Conservation (phyloP, 352 stramenopile species). For the Globisporangium uncinulatum region DNA sequence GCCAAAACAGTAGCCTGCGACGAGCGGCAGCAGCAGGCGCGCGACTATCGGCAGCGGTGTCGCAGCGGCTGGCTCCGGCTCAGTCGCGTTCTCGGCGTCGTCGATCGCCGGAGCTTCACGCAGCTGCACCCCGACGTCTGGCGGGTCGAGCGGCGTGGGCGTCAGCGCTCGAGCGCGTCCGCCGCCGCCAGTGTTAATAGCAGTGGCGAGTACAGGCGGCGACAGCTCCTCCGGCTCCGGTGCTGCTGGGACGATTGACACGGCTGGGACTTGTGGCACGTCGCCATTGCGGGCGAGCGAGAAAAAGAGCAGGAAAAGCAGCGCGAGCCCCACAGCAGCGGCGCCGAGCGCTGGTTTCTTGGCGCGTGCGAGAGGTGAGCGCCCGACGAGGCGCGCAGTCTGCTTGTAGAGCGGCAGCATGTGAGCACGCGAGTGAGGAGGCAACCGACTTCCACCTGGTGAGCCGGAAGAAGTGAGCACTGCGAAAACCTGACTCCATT, state of each 20-base stretch:
- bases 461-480: neutral
- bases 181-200: neutral
- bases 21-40: conserved; percentile 59
- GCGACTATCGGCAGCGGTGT: conserved; percentile 37
- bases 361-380: conserved; percentile 47
- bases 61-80: neutral
- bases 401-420: conserved; percentile 64
- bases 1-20: conserved; percentile 79
- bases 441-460: no score
- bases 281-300: conserved; percentile 18
- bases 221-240: conserved; percentile 1
- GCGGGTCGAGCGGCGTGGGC: neutral
- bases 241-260: conserved; percentile 1
- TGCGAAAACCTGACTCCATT: neutral
- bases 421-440: neutral
- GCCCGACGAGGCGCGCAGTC: conserved; percentile 51
- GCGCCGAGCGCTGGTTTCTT: conserved; percentile 40
- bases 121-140: neutral
- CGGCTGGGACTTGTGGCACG: conserved; percentile 3
- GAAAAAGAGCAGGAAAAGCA: conserved; percentile 55
- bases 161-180: neutral
- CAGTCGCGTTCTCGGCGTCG: neutral
- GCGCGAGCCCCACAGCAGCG: conserved; percentile 29
- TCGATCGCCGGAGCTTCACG: neutral
- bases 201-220: no score